Evolutionary conservation across 805 yeast species (phyloP), one percentile per base, ranked within the genome.

Genomic region (Candida khao-thaluensis): DNA sequence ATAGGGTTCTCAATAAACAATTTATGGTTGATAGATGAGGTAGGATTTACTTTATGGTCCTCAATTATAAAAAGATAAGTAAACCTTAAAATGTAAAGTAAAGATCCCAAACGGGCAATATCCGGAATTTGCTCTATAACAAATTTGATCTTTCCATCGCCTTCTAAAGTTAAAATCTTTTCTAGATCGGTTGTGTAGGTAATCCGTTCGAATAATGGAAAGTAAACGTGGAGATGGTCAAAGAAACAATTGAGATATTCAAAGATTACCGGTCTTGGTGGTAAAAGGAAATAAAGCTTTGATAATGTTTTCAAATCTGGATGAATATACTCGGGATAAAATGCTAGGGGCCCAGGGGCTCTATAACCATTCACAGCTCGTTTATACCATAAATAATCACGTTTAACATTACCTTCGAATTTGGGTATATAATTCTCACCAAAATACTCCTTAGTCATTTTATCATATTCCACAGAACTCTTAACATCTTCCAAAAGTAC

Each of bases 201-300:
- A 42, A 51, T 61, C 50, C 78, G 82, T 52, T 81, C 85, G 28
- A 80, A 62, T 43, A 72, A 77, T 1, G 89, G 88, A 42, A 80
- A 64, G 37, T 74, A 76, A 7, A 79, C 68, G 48, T 80, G 80
- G 7, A 81, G 54, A 26, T 72, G 71, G n/a, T 72, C 73, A 53
- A 81, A 81, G 48, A 74, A 81, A 42, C 80, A 56, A 41, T 78
- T 77, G 20, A 81, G 55, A 33, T 77, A 61, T 32, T 71, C 49
- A 71, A 79, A 71, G 5, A 80, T 65, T 2, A 75, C 64, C 36
- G 10, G 9, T 32, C 22, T 35, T 11, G 47, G 42, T 10, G 51
- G 51, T 11, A 47, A 31, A 2, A 47, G 9, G 22, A 31, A 25
- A 15, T 30, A 33, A 20, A 41, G 21, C 21, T 34, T 44, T 9